Evolutionary conservation across 345 rosid genomes (phyloP).

Genomic region (Psidium friedrichsthalianum): DNA sequence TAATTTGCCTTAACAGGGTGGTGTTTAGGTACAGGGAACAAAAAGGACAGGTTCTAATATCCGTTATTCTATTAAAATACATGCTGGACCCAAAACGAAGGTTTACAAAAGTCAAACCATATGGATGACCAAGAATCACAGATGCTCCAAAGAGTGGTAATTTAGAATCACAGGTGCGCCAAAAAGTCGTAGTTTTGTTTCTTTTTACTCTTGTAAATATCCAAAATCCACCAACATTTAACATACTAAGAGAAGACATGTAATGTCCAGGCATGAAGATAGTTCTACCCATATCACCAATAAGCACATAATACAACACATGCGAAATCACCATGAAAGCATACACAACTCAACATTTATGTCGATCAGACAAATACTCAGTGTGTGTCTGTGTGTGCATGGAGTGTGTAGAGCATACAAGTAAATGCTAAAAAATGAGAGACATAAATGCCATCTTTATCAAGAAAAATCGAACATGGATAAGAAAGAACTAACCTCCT

Average conservation of each 20-base stretch:
- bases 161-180: no score
- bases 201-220: neutral
- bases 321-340: neutral
- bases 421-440: neutral
- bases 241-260: neutral
- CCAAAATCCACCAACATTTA: neutral
- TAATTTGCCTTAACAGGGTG: neutral
- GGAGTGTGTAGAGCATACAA: neutral
- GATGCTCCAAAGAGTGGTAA: no score
- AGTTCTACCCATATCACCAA: neutral
- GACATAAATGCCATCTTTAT: neutral
- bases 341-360: neutral
- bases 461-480: neutral
- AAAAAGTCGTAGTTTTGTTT: neutral
- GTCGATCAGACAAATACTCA: neutral
- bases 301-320: neutral
- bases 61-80: neutral
- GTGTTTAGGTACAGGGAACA: neutral
- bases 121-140: neutral
- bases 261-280: neutral
- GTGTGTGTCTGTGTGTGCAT: neutral
- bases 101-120: neutral
- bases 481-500: slow-evolving; percentile 29
- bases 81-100: neutral
- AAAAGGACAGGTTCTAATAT: neutral